phyloP scores from a whole-genome alignment of 225 moss, liverwort and hornwort species.

The Bryoerythrophyllum caledonicum region DNA sequence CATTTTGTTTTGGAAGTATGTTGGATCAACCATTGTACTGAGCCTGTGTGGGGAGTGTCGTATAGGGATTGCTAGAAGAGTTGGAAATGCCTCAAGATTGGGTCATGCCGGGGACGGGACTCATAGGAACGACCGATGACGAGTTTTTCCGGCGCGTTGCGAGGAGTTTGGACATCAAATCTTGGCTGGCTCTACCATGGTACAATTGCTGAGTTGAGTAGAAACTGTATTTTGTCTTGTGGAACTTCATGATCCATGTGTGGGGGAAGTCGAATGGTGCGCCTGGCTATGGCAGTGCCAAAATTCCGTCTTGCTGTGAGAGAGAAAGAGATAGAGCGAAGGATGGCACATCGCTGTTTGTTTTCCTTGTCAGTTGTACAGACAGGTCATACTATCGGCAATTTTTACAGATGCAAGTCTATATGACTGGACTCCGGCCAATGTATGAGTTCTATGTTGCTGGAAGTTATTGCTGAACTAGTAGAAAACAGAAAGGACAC shows the following conservation, averaged over 20 bases:
- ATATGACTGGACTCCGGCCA: too few species aligned
- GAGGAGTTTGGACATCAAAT: not conserved
- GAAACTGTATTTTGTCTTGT: not conserved
- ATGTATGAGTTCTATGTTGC: too few species aligned
- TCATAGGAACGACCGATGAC: not conserved
- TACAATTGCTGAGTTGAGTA: not conserved
- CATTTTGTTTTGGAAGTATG: too few species aligned
- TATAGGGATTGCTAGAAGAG: not conserved
- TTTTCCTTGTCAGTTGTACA: not conserved
- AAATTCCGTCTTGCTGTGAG: not conserved
- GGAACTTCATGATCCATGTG: not conserved
- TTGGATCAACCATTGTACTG: not conserved
- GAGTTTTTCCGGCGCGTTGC: not conserved
- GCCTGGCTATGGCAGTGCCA: not conserved
- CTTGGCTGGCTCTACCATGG: not conserved
- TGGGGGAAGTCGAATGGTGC: not conserved
- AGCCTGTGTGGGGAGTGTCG: not conserved
- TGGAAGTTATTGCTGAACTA: too few species aligned
- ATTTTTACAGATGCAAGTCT: not conserved
- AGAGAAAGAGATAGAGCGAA: too few species aligned
- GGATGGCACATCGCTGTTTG: not conserved
- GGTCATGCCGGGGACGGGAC: not conserved
- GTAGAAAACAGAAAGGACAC: too few species aligned
- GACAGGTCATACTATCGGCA: not conserved
- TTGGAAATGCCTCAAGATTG: not conserved